Evolutionary conservation across 768 basidiomycete species (phyloP), one percentile per base, ranked within the genome.

Genomic region (Austroboletus festivus): DNA sequence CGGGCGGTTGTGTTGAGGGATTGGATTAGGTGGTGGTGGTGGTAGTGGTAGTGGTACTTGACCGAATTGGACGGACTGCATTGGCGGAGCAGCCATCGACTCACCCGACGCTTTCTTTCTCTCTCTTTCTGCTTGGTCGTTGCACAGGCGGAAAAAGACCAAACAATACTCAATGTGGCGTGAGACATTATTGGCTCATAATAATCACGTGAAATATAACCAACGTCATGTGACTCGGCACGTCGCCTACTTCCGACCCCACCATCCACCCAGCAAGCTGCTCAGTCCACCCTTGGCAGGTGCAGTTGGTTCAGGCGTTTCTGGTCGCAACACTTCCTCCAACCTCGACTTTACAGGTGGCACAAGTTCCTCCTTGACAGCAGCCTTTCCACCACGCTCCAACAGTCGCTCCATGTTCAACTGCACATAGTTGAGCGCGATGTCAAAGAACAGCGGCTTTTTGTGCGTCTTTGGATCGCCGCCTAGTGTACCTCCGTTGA

Each of bases 391-490:
- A 3, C 85, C 88, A 16, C 86, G 73, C 49, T 76, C 78, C 58
- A 82, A 70, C 49, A 96, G 67, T 43, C 79, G 71, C 38, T 89
- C 86, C 82, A 93, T 85, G 59, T 93, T 89, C 50, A 93, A 68
- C 54, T 88, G 82, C 46, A 91, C 84, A 61, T 95, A 96, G 68
- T 95, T 96, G 59, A 93, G 81, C 16, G 92, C 93, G 52, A 92
- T 87, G 63, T 96, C 90, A 69, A 94, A 96, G 73, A 97, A 96
- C 34, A 92, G 60, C 15, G 91, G 90, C 62, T 95, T 95, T 71
- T 85, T 83, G 60, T 83, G 73, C 33, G 73, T 66, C 58, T 76
- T 74, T 42, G 72, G 61, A 41, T 78, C 73, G 0, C 64, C 62
- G 12, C 72, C 65, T 28, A 70, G 57, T 6, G 74, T 70, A 3